These are phyloP conservation scores for Gossypium arboreum DNA, from an alignment of 345 rosid genomes.

Conservation along the genomic window DNA sequence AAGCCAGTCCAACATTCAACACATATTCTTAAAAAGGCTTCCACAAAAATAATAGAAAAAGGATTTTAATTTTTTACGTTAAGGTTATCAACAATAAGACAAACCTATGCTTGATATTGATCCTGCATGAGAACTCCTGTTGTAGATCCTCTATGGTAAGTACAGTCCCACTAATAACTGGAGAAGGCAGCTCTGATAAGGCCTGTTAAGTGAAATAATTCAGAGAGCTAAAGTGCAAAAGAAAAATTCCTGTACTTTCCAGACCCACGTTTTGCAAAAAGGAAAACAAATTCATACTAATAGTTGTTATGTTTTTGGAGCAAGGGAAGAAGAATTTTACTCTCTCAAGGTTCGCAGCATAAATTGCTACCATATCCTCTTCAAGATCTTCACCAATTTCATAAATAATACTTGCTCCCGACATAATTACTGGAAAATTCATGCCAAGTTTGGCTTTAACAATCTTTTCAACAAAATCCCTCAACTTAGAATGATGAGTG, in stretches of 20 bases:
- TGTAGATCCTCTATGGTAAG: conserved; percentile 83
- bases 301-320: background rate
- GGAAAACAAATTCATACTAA: background rate
- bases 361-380: conserved; percentile 61
- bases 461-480: conserved; percentile 88
- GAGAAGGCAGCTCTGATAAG: conserved; percentile 47
- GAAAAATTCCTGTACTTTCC: background rate
- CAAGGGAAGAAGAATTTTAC: conserved; percentile 29
- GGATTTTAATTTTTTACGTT: background rate
- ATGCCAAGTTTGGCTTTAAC: conserved; percentile 94
- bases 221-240: background rate
- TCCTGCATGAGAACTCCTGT: conserved; percentile 80
- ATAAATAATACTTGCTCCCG: conserved; percentile 78
- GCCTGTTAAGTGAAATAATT: conserved; percentile 36
- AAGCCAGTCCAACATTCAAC: background rate
- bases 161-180: conserved; percentile 40
- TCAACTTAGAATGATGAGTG: conserved; percentile 67
- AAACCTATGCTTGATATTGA: conserved; percentile 88
- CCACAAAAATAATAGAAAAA: background rate
- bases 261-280: background rate
- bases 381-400: conserved; percentile 99
- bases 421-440: conserved; percentile 82
- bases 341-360: conserved; percentile 88
- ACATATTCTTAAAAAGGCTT: background rate
- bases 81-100: conserved; percentile 3